phyloP scores from a whole-genome alignment of 352 stramenopile genomes.

The Phytopythium oedochilum region DNA sequence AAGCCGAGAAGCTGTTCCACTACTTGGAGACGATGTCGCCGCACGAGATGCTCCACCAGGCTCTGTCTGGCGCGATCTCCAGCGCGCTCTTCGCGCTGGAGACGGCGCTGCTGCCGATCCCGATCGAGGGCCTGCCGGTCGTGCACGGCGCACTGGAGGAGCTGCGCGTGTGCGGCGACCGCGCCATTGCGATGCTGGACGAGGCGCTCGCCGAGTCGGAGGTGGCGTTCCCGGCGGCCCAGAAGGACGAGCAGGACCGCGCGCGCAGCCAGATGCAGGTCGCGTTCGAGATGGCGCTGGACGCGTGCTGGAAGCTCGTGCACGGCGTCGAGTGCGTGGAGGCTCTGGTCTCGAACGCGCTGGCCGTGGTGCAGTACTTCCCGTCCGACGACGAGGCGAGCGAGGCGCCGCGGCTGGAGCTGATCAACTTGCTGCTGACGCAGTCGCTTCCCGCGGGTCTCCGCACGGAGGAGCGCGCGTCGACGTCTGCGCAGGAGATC shows the following conservation, averaged over 20 bases:
- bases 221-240: conserved; percentile 42
- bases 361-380: conserved; percentile 49
- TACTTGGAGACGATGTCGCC: conserved; percentile 79
- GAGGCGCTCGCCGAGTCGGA: conserved; percentile 60
- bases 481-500: background rate
- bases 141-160: conserved; percentile 33
- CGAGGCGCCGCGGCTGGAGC: conserved; percentile 9
- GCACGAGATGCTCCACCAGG: conserved; percentile 78
- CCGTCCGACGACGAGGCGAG: conserved; percentile 5
- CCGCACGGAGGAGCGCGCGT: background rate
- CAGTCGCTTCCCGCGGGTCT: conserved; percentile 12
- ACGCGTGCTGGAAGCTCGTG: conserved; percentile 66
- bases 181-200: conserved; percentile 53
- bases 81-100: conserved; percentile 56
- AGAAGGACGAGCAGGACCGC: conserved; percentile 37
- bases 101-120: conserved; percentile 28
- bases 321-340: conserved; percentile 45
- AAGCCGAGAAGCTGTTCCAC: conserved; percentile 80
- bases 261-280: conserved; percentile 53
- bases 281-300: conserved; percentile 75
- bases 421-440: conserved; percentile 35
- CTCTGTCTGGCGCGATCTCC: conserved; percentile 56
- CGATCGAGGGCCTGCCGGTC: conserved; percentile 20
- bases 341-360: conserved; percentile 42
- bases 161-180: conserved; percentile 29